Conservation (phyloP, 2,329 filamentous ascomycete species). For the Penicillium concentricum region DNA sequence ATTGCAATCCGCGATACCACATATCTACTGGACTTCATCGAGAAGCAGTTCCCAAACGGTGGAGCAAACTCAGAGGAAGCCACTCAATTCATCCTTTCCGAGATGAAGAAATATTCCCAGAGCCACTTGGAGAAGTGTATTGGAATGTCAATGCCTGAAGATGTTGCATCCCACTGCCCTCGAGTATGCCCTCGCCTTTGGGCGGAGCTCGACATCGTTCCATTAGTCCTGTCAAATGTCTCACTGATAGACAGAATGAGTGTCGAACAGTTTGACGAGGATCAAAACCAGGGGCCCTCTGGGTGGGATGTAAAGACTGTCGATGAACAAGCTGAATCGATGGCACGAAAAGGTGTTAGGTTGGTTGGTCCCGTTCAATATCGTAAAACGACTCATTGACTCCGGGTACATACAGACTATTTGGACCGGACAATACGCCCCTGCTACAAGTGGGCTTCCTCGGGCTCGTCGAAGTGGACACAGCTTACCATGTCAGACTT, state of each 20-base stretch:
- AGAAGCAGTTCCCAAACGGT: slow-evolving; percentile 56
- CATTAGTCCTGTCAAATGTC: slow-evolving; percentile 58
- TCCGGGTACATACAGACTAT: slow-evolving; percentile 53
- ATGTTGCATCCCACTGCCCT: slow-evolving; percentile 61
- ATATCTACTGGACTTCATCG: slow-evolving; percentile 71
- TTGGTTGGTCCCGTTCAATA: slow-evolving; percentile 31
- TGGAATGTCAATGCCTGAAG: slow-evolving; percentile 66
- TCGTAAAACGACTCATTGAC: neutral
- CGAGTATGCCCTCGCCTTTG: slow-evolving; percentile 69
- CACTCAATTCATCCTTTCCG: slow-evolving; percentile 59
- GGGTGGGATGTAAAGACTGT: slow-evolving; percentile 58
- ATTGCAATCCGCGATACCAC: slow-evolving; percentile 71
- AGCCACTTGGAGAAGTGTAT: slow-evolving; percentile 72
- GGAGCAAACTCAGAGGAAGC: slow-evolving; percentile 48
- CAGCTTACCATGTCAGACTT: slow-evolving; percentile 62
- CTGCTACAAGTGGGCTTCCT: slow-evolving; percentile 65
- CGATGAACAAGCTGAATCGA: slow-evolving; percentile 78
- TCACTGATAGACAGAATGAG: slow-evolving; percentile 14
- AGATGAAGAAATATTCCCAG: slow-evolving; percentile 60
- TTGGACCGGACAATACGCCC: slow-evolving; percentile 70
- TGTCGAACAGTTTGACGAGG: slow-evolving; percentile 25
- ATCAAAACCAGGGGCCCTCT: neutral
- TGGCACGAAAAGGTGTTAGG: slow-evolving; percentile 76
- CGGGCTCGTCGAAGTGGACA: slow-evolving; percentile 70
- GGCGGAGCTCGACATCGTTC: slow-evolving; percentile 73